These are phyloP conservation scores for Paramecium pentaurelia DNA, from an alignment of 73 alveolate genomes.

Conservation along the genomic window DNA sequence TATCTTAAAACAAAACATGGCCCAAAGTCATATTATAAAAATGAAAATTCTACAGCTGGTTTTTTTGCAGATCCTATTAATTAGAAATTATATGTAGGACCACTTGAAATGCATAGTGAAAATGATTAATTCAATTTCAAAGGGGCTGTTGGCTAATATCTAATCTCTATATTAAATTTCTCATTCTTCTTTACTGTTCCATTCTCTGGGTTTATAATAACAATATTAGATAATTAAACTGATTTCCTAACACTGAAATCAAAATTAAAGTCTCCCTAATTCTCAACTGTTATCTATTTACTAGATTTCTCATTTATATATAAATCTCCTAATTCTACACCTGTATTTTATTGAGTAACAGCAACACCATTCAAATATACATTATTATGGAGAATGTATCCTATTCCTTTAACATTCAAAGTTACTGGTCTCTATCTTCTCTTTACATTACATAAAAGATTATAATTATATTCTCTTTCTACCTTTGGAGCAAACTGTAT, in stretches of 20 bases:
- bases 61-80: conserved; percentile 94
- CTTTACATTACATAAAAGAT: conserved; percentile 94
- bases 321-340: conserved; percentile 92
- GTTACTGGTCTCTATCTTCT: conserved; percentile 97
- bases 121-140: conserved; percentile 85
- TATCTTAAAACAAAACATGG: conserved; percentile 98
- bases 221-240: conserved; percentile 73
- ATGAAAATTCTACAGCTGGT: conserved; percentile 94
- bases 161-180: conserved; percentile 81
- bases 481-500: conserved; percentile 95
- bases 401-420: conserved; percentile 99
- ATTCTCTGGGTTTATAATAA: conserved; percentile 93
- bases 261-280: conserved; percentile 96
- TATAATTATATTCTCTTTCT: conserved; percentile 95
- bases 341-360: conserved; percentile 66
- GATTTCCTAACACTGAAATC: conserved; percentile 94
- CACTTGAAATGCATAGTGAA: conserved; percentile 86
- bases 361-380: conserved; percentile 84
- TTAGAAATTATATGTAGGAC: conserved; percentile 94
- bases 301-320: conserved; percentile 94
- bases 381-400: conserved; percentile 88
- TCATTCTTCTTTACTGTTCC: conserved; percentile 96
- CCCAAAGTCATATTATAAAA: conserved; percentile 91
- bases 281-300: conserved; percentile 84
- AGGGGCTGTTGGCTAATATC: conserved; percentile 87